These are phyloP conservation scores for Erodium chrysanthum DNA, from an alignment of 441 rosid genomes.

Conservation along the genomic window DNA sequence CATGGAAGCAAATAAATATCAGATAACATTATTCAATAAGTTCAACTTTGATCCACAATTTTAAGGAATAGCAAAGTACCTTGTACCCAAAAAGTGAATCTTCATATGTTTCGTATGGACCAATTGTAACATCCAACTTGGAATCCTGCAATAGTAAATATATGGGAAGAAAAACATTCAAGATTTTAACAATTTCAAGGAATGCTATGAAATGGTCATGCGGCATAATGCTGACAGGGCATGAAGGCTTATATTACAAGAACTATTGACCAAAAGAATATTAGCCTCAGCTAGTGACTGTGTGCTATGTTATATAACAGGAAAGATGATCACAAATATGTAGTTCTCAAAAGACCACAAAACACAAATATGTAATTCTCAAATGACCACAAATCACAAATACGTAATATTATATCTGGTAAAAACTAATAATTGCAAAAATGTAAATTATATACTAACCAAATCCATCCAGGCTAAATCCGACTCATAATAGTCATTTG, in stretches of 20 bases:
- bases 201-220: slow-evolving; percentile 3
- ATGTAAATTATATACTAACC: slow-evolving; percentile 39
- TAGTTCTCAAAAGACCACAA: neutral
- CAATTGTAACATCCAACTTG: slow-evolving; percentile 79
- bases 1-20: neutral
- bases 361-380: neutral
- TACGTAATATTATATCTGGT: neutral
- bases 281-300: too few relatives aligned
- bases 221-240: neutral
- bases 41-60: neutral
- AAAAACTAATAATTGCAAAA: neutral
- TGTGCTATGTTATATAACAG: neutral
- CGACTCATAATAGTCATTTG: slow-evolving; percentile 81
- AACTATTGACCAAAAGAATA: neutral
- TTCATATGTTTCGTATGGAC: slow-evolving; percentile 93
- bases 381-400: neutral
- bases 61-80: slow-evolving; percentile 34
- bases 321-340: neutral
- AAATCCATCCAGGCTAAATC: slow-evolving; percentile 98
- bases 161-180: neutral
- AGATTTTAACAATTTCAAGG: neutral
- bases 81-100: slow-evolving; percentile 78
- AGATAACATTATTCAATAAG: slow-evolving; percentile 1
- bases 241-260: neutral
- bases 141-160: slow-evolving; percentile 46